These are phyloP conservation scores for Turritis glabra DNA, from an alignment of 345 rosid genomes.

Conservation along the genomic window DNA sequence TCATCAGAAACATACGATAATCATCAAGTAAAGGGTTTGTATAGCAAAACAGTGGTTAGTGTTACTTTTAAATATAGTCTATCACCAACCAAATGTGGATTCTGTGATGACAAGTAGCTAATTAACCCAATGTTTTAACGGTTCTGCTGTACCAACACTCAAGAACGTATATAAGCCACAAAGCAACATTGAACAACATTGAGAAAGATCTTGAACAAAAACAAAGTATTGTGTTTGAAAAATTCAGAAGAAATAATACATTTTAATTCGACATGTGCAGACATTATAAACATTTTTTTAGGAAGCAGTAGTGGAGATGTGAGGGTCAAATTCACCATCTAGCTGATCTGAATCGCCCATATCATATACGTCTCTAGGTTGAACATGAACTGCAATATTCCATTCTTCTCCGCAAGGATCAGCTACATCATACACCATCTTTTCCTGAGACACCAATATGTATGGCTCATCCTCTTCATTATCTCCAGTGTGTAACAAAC, in stretches of 20 bases:
- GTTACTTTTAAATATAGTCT: background rate
- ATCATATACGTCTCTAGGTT: background rate
- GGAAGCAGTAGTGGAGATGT: too few relatives aligned
- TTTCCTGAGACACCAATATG: background rate
- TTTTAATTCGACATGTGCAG: too few relatives aligned
- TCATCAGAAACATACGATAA: background rate
- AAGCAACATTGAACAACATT: background rate
- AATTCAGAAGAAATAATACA: background rate
- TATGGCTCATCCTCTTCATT: background rate
- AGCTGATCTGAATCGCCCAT: background rate
- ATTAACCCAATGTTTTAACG: background rate
- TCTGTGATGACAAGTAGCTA: background rate
- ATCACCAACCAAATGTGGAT: background rate
- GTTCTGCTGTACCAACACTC: background rate
- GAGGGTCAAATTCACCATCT: too few relatives aligned
- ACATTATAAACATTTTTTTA: too few relatives aligned
- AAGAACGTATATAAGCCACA: background rate
- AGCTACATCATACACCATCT: background rate
- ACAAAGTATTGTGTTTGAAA: background rate
- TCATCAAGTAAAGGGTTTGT: slow-evolving; percentile 10
- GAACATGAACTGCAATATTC: background rate
- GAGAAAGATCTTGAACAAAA: background rate
- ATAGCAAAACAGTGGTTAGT: slow-evolving; percentile 16
- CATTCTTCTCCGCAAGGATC: background rate
- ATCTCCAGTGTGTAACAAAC: background rate